These are phyloP conservation scores for Diaporthe helianthi DNA, from an alignment of 2,329 filamentous ascomycete genomes.

Conservation along the genomic window DNA sequence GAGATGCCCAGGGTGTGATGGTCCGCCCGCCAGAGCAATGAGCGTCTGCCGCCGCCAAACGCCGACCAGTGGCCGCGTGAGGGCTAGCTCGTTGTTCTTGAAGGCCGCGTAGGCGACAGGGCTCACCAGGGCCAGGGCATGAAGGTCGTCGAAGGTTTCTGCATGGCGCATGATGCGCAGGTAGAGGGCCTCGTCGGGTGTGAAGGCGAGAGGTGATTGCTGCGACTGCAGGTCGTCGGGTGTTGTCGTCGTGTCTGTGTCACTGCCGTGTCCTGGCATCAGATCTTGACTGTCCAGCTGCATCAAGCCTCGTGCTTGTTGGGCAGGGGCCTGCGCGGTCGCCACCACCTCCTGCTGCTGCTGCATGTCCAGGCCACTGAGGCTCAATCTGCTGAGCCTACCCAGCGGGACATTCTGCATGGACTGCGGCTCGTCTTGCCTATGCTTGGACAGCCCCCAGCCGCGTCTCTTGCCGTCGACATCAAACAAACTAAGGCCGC, in stretches of 20 bases:
- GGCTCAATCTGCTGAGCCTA: constrained; percentile 25
- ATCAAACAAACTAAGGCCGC: constrained; percentile 56
- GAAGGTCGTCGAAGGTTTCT: constrained; percentile 51
- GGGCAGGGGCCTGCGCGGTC: background rate
- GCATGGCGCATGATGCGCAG: constrained; percentile 50
- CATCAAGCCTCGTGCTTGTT: background rate
- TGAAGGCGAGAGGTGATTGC: background rate
- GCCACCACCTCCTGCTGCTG: background rate
- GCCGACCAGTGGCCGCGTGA: constrained; percentile 43
- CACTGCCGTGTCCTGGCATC: constrained; percentile 38
- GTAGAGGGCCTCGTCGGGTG: constrained; percentile 43
- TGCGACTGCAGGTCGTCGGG: background rate
- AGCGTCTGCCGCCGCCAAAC: constrained; percentile 32
- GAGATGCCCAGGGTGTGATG: constrained; percentile 30
- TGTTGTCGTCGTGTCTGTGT: background rate
- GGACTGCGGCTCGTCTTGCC: constrained; percentile 46
- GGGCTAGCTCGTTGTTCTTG: constrained; percentile 50
- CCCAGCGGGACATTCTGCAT: constrained; percentile 35
- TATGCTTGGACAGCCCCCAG: constrained; percentile 55
- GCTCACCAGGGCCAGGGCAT: constrained; percentile 51
- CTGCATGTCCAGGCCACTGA: background rate
- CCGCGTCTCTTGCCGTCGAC: constrained; percentile 56
- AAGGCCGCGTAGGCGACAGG: constrained; percentile 53
- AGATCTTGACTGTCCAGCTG: background rate
- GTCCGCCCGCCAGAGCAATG: constrained; percentile 4